Evolutionary conservation across 805 yeast species (phyloP).

Genomic region (Komagataella pseudopastoris): DNA sequence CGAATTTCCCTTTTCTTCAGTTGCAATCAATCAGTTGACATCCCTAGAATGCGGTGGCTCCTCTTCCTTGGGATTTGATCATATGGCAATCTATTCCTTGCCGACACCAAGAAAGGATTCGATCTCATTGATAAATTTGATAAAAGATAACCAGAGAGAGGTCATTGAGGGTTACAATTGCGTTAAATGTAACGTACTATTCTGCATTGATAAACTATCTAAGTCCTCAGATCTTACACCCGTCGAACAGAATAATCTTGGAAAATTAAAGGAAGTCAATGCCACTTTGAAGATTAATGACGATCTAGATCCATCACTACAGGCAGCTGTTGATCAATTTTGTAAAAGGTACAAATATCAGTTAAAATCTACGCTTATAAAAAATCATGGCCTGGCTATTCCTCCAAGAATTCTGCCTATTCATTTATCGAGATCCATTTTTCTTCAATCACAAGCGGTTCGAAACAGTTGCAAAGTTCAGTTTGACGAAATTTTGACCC

Average conservation of each 20-base stretch:
- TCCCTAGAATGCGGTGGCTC: constrained; percentile 56
- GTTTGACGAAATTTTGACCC: constrained; percentile 40
- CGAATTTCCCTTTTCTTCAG: constrained; percentile 63
- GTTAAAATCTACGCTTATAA: constrained; percentile 53
- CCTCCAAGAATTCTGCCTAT: constrained; percentile 64
- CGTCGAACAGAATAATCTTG: constrained; percentile 15
- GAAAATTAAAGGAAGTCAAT: constrained; percentile 21
- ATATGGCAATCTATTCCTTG: constrained; percentile 61
- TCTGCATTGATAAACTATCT: constrained; percentile 15
- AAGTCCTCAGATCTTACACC: constrained; percentile 4
- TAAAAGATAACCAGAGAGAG: constrained; percentile 46
- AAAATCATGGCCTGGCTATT: constrained; percentile 43
- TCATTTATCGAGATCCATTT: constrained; percentile 82
- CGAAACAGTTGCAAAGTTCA: constrained; percentile 66
- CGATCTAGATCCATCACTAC: constrained; percentile 37
- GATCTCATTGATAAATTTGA: constrained; percentile 31
- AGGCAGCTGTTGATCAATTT: constrained; percentile 32
- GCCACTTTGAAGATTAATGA: constrained; percentile 42
- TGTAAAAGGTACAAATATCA: constrained; percentile 9
- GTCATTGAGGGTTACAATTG: constrained; percentile 76
- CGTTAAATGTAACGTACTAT: constrained; percentile 48
- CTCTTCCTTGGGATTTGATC: constrained; percentile 43
- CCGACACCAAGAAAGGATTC: constrained; percentile 48
- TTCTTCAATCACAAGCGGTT: constrained; percentile 47
- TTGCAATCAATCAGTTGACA: constrained; percentile 47